Percentiles rank a stretch among this genome's conserved stretches.
Conservation (phyloP, 495 filamentous ascomycete species). For the Aspergillus avenaceus region DNA sequence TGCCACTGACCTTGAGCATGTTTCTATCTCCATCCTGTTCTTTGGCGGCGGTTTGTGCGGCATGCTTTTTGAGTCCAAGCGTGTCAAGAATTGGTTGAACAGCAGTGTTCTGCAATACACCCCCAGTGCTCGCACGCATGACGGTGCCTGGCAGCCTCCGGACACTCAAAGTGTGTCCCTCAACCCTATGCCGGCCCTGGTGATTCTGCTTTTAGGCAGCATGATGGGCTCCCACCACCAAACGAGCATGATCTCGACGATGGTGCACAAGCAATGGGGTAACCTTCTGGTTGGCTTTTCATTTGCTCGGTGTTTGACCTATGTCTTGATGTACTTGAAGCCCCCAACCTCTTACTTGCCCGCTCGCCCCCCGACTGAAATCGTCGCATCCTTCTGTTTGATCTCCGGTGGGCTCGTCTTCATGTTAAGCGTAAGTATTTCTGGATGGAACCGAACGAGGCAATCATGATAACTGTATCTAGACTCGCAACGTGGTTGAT, state of each 20-base stretch:
- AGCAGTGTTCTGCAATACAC: conserved; percentile 46
- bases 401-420: conserved; percentile 86
- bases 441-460: neutral
- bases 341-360: conserved; percentile 84
- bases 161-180: conserved; percentile 69
- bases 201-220: conserved; percentile 80
- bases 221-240: conserved; percentile 97
- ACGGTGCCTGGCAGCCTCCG: conserved; percentile 53
- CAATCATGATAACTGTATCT: neutral
- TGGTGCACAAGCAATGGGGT: conserved; percentile 95
- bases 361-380: conserved; percentile 84
- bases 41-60: conserved; percentile 92
- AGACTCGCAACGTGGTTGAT: conserved; percentile 68
- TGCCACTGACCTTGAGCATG: conserved; percentile 81
- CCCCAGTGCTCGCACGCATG: conserved; percentile 23
- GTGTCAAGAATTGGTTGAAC: conserved; percentile 69
- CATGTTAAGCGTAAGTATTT: conserved; percentile 75
- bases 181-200: conserved; percentile 84
- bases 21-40: conserved; percentile 91
- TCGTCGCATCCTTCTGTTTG: conserved; percentile 80
- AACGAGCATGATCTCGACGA: conserved; percentile 74
- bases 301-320: conserved; percentile 73
- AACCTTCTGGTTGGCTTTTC: conserved; percentile 78
- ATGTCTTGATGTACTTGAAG: conserved; percentile 72
- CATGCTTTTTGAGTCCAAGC: conserved; percentile 85